Conservation (phyloP, 1,284 basidiomycete genomes). For the Sutorius eximius region DNA sequence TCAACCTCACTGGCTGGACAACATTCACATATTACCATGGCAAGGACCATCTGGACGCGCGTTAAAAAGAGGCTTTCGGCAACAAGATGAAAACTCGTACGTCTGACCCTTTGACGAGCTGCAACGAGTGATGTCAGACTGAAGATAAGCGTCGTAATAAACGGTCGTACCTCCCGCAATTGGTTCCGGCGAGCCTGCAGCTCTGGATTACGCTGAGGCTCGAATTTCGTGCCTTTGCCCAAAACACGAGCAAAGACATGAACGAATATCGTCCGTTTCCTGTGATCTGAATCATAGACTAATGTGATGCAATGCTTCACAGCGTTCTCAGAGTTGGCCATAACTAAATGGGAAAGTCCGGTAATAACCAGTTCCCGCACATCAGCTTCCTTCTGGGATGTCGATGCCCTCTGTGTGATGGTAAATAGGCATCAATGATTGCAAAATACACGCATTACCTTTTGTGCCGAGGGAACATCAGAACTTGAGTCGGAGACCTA, state of each 20-base stretch:
- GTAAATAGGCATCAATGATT: slow-evolving; percentile 3
- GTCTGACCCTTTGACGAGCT: slow-evolving; percentile 75
- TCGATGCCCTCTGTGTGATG: slow-evolving; percentile 43
- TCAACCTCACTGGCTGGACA: slow-evolving; percentile 80
- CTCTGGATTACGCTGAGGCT: slow-evolving; percentile 54
- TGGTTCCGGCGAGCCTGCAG: slow-evolving; percentile 55
- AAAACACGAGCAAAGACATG: slow-evolving; percentile 88
- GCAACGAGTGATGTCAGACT: slow-evolving; percentile 6
- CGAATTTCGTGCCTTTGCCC: slow-evolving; percentile 75
- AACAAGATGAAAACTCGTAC: slow-evolving; percentile 38
- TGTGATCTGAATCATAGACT: slow-evolving; percentile 75
- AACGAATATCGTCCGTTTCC: slow-evolving; percentile 81
- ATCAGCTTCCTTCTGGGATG: slow-evolving; percentile 56
- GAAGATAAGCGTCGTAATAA: neutral
- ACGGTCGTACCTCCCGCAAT: slow-evolving; percentile 60
- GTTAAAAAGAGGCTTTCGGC: slow-evolving; percentile 7
- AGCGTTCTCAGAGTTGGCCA: slow-evolving; percentile 85
- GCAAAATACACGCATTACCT: slow-evolving; percentile 37
- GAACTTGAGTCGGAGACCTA: slow-evolving; percentile 53
- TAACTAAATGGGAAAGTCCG: slow-evolving; percentile 79
- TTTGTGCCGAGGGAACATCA: slow-evolving; percentile 51
- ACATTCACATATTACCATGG: slow-evolving; percentile 82
- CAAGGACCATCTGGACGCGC: slow-evolving; percentile 62
- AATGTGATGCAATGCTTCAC: slow-evolving; percentile 85
- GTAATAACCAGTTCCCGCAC: slow-evolving; percentile 72